These are phyloP conservation scores for Hibiscus trionum DNA, from an alignment of 345 rosid genomes.

Conservation along the genomic window DNA sequence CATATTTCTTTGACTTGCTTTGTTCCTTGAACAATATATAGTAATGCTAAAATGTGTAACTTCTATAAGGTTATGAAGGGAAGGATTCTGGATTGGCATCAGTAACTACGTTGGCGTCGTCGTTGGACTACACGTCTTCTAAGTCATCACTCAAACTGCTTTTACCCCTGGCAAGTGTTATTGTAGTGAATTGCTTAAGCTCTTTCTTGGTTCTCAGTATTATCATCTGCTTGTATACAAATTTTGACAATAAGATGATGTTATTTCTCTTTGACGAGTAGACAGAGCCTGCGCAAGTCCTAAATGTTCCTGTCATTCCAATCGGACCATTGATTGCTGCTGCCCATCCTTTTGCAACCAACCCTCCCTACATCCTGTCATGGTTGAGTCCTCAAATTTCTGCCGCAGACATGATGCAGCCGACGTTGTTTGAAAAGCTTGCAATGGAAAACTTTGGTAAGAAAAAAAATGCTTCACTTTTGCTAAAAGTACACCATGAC, in stretches of 20 bases:
- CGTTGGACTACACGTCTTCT: conserved; percentile 74
- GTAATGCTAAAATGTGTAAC: conserved; percentile 8
- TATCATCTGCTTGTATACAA: neutral
- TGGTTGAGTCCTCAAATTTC: conserved; percentile 57
- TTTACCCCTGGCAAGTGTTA: conserved; percentile 65
- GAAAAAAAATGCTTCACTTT: conserved; percentile 9
- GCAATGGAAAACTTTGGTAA: conserved; percentile 58
- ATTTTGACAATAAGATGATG: conserved; percentile 9
- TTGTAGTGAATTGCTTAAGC: neutral
- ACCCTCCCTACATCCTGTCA: conserved; percentile 57
- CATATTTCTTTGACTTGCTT: neutral
- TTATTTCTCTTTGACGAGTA: conserved; percentile 20
- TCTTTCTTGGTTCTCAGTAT: neutral
- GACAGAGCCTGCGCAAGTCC: conserved; percentile 58
- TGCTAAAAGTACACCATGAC: neutral
- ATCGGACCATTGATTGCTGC: conserved; percentile 50
- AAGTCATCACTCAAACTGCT: conserved; percentile 56
- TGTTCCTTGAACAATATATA: neutral
- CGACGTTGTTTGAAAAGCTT: conserved; percentile 60
- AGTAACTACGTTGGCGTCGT: conserved; percentile 59
- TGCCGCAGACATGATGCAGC: conserved; percentile 65
- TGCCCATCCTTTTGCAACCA: conserved; percentile 50
- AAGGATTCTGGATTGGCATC: conserved; percentile 60
- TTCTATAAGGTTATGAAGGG: conserved; percentile 45
- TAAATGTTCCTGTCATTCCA: conserved; percentile 59